Conservation (phyloP, 2,329 filamentous ascomycete species). For the Rhinocladiella mackenziei region DNA sequence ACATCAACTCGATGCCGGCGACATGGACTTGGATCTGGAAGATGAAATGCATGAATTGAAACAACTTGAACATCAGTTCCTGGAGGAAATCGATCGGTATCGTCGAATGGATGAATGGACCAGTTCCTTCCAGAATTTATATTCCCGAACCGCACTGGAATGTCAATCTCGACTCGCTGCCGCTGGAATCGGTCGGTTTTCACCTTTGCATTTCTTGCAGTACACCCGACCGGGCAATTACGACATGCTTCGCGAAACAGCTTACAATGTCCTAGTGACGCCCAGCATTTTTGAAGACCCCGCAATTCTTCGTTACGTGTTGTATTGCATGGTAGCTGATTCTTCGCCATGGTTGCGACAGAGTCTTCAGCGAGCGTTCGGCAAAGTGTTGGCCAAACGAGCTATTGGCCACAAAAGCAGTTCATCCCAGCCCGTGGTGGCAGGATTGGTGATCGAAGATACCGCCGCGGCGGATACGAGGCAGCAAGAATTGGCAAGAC, state of each 20-base stretch:
- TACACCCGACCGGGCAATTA: conserved; percentile 59
- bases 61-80: conserved; percentile 52
- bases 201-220: conserved; percentile 56
- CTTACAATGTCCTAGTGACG: conserved; percentile 56
- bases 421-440: conserved; percentile 35
- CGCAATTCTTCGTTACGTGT: conserved; percentile 53
- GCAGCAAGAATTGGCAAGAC: conserved; percentile 52
- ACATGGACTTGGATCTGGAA: conserved; percentile 45
- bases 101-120: conserved; percentile 65
- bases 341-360: conserved; percentile 56
- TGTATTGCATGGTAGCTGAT: conserved; percentile 55
- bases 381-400: conserved; percentile 54
- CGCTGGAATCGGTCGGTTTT: conserved; percentile 50
- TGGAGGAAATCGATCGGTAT: conserved; percentile 61
- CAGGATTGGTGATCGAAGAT: conserved; percentile 56
- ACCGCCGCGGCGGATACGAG: conserved; percentile 49
- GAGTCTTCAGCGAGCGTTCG: conserved; percentile 51
- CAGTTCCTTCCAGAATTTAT: conserved; percentile 61
- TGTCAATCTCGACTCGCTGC: conserved; percentile 55
- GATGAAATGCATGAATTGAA: conserved; percentile 51
- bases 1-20: conserved; percentile 37
- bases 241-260: conserved; percentile 56
- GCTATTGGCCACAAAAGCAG: conserved; percentile 60
- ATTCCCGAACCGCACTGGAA: conserved; percentile 58
- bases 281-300: conserved; percentile 52